These are phyloP conservation scores for Nemania serpens DNA, from an alignment of 2,329 filamentous ascomycete species.

Conservation along the genomic window DNA sequence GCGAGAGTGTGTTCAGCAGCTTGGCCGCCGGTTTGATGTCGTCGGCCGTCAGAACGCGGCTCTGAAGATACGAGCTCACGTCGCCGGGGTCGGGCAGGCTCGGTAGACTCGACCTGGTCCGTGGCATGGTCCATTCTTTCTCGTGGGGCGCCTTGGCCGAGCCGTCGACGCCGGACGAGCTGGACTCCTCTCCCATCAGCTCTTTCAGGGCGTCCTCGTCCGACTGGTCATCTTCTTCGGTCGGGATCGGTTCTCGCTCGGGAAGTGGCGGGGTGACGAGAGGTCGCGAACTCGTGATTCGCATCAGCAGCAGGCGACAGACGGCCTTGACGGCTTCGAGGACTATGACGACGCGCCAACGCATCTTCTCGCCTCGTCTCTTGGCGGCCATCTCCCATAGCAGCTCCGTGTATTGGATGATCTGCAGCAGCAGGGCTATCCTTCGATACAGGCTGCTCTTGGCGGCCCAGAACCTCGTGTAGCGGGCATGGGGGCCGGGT, in stretches of 20 bases:
- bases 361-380: slow-evolving; percentile 75
- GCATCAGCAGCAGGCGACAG: slow-evolving; percentile 78
- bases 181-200: slow-evolving; percentile 45
- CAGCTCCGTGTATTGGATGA: slow-evolving; percentile 92
- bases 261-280: slow-evolving; percentile 84
- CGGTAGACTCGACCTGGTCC: slow-evolving; percentile 85
- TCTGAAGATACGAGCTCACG: slow-evolving; percentile 84
- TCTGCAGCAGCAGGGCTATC: slow-evolving; percentile 80
- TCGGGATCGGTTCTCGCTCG: slow-evolving; percentile 78
- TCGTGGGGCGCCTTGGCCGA: slow-evolving; percentile 57
- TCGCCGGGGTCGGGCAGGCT: slow-evolving; percentile 80
- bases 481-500: slow-evolving; percentile 64
- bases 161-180: slow-evolving; percentile 47
- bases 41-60: slow-evolving; percentile 90
- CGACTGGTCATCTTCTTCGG: slow-evolving; percentile 54
- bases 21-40: slow-evolving; percentile 92
- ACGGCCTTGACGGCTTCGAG: slow-evolving; percentile 86
- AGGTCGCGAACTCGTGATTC: slow-evolving; percentile 80
- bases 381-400: slow-evolving; percentile 98
- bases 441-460: slow-evolving; percentile 74
- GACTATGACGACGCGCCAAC: slow-evolving; percentile 86
- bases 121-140: slow-evolving; percentile 87
- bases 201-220: slow-evolving; percentile 50
- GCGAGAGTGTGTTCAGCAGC: slow-evolving; percentile 81
- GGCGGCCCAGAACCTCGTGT: slow-evolving; percentile 69